phyloP scores from a whole-genome alignment of 768 basidiomycete genomes.

The Termitomyces sp. region DNA sequence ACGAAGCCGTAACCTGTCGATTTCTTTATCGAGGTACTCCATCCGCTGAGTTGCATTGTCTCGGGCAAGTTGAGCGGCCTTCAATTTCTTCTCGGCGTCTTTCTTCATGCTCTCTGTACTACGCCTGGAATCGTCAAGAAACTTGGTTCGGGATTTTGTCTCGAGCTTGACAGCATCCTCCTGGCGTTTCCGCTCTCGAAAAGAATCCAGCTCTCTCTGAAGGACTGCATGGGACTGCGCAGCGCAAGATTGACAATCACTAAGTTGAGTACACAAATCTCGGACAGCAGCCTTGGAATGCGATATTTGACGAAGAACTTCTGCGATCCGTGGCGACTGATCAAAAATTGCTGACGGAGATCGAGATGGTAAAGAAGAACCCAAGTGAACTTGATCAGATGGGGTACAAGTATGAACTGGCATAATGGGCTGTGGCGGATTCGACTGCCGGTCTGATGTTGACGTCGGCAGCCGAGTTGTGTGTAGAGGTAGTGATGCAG shows the following conservation, averaged over 20 bases:
- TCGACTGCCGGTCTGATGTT: conserved; percentile 28
- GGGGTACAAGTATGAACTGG: conserved; percentile 26
- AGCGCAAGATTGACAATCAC: conserved; percentile 54
- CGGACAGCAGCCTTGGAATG: conserved; percentile 55
- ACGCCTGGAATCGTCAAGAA: conserved; percentile 83
- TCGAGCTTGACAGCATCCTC: conserved; percentile 81
- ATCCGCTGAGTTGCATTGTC: conserved; percentile 60
- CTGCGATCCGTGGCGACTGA: conserved; percentile 66
- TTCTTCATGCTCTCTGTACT: conserved; percentile 73
- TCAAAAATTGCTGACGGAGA: conserved; percentile 50
- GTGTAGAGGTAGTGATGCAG: conserved; percentile 76
- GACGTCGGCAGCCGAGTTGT: conserved; percentile 42
- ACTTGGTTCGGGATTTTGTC: conserved; percentile 78
- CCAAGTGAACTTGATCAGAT: conserved; percentile 27
- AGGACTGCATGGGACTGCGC: conserved; percentile 60
- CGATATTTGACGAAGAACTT: conserved; percentile 73
- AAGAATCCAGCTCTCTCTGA: conserved; percentile 70
- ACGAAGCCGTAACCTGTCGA: conserved; percentile 50
- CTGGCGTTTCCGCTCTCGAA: conserved; percentile 71
- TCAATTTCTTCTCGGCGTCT: conserved; percentile 88
- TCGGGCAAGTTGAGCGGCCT: conserved; percentile 58
- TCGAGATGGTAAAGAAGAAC: conserved; percentile 30
- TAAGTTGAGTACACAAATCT: conserved; percentile 69
- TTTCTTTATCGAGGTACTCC: conserved; percentile 59
- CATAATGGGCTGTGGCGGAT: conserved; percentile 21